Evolutionary conservation across 2,329 filamentous ascomycete species (phyloP).

Genomic region (Tolypocladium paradoxum): DNA sequence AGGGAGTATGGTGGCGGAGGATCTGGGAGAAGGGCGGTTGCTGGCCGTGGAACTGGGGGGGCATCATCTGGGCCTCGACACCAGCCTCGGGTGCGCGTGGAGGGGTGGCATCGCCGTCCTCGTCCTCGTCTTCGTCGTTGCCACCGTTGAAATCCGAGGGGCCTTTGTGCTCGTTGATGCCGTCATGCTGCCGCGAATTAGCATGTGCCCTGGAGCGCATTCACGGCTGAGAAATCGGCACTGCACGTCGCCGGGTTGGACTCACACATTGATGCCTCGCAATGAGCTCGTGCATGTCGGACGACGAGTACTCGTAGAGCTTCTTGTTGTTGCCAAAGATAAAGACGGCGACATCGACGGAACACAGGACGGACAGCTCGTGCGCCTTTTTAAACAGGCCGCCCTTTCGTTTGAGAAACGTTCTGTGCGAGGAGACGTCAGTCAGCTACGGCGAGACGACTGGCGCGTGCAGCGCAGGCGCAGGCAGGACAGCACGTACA

Average conservation of each 20-base stretch:
- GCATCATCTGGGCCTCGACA: constrained; percentile 50
- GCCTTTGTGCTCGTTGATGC: constrained; percentile 91
- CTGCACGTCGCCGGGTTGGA: constrained; percentile 12
- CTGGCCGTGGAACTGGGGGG: constrained; percentile 59
- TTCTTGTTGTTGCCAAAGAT: constrained; percentile 99
- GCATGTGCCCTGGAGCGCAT: not conserved
- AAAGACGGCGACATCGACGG: constrained; percentile 95
- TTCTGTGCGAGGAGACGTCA: constrained; percentile 40
- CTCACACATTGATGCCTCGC: constrained; percentile 83
- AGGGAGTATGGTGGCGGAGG: constrained; percentile 70
- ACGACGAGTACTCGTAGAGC: constrained; percentile 92
- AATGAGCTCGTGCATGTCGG: constrained; percentile 85
- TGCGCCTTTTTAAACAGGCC: constrained; percentile 99
- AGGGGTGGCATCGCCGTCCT: constrained; percentile 59
- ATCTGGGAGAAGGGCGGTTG: constrained; percentile 64
- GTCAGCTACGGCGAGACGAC: not conserved
- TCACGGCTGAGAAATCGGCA: not conserved
- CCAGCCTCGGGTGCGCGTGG: constrained; percentile 50
- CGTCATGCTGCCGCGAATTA: constrained; percentile 58
- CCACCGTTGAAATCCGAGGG: constrained; percentile 84
- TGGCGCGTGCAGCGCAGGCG: not conserved
- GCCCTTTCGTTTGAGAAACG: constrained; percentile 96
- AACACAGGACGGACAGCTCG: constrained; percentile 94
- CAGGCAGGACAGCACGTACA: constrained; percentile 50
- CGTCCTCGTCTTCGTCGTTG: constrained; percentile 76